phyloP scores from a whole-genome alignment of 2,329 filamentous ascomycete species.

The Claviceps sp. region DNA sequence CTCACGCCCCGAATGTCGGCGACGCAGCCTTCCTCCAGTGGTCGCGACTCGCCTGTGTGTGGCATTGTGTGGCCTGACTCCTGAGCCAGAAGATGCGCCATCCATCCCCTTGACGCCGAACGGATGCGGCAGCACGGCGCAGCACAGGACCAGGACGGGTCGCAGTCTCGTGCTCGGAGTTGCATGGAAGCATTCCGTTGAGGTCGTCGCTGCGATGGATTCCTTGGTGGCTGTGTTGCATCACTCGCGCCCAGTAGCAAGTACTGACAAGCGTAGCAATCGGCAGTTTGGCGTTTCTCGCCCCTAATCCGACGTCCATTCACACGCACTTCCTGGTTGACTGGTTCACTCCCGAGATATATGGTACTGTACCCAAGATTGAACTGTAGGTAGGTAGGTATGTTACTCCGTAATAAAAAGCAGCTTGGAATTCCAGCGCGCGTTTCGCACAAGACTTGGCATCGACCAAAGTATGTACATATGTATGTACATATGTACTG shows the following conservation, averaged over 20 bases:
- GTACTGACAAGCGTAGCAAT: background rate
- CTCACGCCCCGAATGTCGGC: background rate
- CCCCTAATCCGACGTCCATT: background rate
- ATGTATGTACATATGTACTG: too few relatives aligned
- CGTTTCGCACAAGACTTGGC: background rate
- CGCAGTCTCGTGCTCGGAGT: background rate
- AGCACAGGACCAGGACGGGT: background rate
- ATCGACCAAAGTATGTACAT: background rate
- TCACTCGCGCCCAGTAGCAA: background rate
- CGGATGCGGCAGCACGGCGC: background rate
- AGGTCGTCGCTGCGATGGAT: background rate
- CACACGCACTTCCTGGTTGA: too few relatives aligned
- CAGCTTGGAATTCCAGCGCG: too few relatives aligned
- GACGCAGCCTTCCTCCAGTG: background rate
- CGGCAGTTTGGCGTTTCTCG: background rate
- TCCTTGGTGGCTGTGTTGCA: slow-evolving; percentile 1
- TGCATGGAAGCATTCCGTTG: background rate
- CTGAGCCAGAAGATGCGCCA: background rate
- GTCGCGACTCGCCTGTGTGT: background rate
- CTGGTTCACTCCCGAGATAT: too few relatives aligned
- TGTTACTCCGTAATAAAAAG: too few relatives aligned
- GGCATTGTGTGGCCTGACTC: background rate
- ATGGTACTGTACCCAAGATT: too few relatives aligned
- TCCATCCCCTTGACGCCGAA: background rate
- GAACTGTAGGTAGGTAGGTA: too few relatives aligned